Evolutionary conservation across 805 yeast genomes (phyloP), one percentile per base, ranked within the genome.

Genomic region (Monosporozyma unispora): DNA sequence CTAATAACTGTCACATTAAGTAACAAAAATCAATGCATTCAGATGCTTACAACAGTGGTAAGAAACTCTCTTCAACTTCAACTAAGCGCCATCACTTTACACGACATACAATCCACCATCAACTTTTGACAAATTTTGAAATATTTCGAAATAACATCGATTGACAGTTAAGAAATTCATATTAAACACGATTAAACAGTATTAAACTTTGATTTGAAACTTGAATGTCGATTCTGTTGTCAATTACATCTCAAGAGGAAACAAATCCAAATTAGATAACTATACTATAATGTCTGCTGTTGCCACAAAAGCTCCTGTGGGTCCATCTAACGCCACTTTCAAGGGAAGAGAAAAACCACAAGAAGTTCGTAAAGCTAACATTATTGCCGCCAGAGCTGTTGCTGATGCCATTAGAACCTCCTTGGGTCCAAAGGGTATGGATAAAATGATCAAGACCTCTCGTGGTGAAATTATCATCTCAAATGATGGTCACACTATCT

Each of bases 341-440:
- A 86, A 81, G 62, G 90, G 90, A 70, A 88, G 82, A 67, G 96
- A 90, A 60, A 89, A 90, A 76, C 97, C 97, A 22, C 90, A 84
- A 65, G 97, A 90, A 69, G 96, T 89, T 48, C 84, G 97, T 54
- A 81, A 79, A 68, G 80, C 90, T 48, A 89, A 89, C 65, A 88
- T 90, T 57, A 75, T 84, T 54, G 96, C 96, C 3, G 97, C 96
- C 6, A 76, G 91, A 60, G 96, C 96, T 5, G 96, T 89, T 23
- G 89, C 96, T 2, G 96, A 89, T 68, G 96, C 96, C 45, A 87
- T 89, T 60, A 79, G 96, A 68, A 90, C 97, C 5, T 84, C 98
- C 14, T 73, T 93, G 52, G 99, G 99, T 19, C 99, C 99, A 50
- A 91, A 89, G 69, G 99, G 99, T 53, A 93, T 93, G 99, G 99